Conservation (phyloP, 306 rosid genomes). For the Oemleria cerasiformis region DNA sequence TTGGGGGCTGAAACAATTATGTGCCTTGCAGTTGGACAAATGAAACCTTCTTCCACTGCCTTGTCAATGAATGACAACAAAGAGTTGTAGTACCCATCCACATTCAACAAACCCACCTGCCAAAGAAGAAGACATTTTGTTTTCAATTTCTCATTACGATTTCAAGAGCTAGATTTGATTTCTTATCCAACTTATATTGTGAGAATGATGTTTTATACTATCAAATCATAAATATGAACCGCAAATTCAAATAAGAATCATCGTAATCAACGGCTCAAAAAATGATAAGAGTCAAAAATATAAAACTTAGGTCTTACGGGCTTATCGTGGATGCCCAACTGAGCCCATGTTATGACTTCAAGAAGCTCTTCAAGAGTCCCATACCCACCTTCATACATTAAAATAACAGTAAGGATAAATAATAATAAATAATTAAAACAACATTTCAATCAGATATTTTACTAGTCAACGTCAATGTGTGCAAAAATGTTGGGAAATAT, state of each 20-base stretch:
- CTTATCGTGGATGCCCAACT: constrained; percentile 95
- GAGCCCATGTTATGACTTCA: constrained; percentile 98
- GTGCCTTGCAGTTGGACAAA: constrained; percentile 84
- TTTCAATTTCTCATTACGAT: background rate
- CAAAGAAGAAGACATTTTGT: constrained; percentile 5
- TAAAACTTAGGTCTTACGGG: constrained; percentile 45
- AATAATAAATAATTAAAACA: background rate
- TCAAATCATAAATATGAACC: background rate
- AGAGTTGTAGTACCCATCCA: constrained; percentile 91
- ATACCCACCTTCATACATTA: constrained; percentile 68
- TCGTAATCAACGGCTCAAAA: too few relatives aligned
- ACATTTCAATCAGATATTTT: background rate
- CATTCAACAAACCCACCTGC: constrained; percentile 94
- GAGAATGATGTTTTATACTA: background rate
- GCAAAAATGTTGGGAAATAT: too few relatives aligned
- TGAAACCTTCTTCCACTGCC: constrained; percentile 96
- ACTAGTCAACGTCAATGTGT: too few relatives aligned
- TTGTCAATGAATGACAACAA: constrained; percentile 82
- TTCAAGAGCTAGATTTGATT: background rate
- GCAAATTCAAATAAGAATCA: too few relatives aligned
- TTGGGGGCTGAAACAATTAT: constrained; percentile 88
- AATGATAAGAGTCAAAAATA: too few relatives aligned
- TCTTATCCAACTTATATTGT: background rate
- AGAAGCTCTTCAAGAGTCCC: constrained; percentile 99
- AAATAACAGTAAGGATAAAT: background rate